A percentile compares a stretch with the other conserved stretches of the same genome.
phyloP scores from a whole-genome alignment of 306 rosid genomes.

The Prunus mira region DNA sequence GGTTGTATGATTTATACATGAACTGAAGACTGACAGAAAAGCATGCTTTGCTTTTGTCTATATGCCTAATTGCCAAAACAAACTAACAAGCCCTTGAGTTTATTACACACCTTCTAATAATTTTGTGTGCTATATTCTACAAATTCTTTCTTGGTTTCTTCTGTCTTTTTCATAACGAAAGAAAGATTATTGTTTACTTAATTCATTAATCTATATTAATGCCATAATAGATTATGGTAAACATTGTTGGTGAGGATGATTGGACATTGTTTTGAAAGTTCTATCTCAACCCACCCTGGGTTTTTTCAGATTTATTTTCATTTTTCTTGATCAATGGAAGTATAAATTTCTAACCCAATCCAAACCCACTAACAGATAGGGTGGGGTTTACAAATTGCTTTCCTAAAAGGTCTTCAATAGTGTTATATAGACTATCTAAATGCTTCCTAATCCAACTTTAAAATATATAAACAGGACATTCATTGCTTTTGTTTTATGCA shows the following conservation, averaged over 20 bases:
- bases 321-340: background rate
- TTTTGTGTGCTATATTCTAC: background rate
- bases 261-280: slow-evolving; percentile 1
- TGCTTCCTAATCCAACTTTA: background rate
- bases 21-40: background rate
- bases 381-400: slow-evolving; percentile 5
- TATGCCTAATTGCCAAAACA: background rate
- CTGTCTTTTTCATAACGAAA: background rate
- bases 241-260: background rate
- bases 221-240: background rate
- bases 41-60: slow-evolving; percentile 11
- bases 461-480: background rate
- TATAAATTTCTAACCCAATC: background rate
- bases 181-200: background rate
- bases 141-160: background rate
- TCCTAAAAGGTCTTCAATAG: background rate
- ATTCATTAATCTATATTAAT: background rate
- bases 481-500: background rate
- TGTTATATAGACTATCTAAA: background rate
- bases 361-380: background rate
- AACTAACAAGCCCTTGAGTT: background rate
- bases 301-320: background rate
- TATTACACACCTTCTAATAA: background rate
- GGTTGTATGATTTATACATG: slow-evolving; percentile 3
- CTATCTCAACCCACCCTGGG: background rate